phyloP scores from a whole-genome alignment of 1,139 yeast species.

The Magnusiomyces sp. region DNA sequence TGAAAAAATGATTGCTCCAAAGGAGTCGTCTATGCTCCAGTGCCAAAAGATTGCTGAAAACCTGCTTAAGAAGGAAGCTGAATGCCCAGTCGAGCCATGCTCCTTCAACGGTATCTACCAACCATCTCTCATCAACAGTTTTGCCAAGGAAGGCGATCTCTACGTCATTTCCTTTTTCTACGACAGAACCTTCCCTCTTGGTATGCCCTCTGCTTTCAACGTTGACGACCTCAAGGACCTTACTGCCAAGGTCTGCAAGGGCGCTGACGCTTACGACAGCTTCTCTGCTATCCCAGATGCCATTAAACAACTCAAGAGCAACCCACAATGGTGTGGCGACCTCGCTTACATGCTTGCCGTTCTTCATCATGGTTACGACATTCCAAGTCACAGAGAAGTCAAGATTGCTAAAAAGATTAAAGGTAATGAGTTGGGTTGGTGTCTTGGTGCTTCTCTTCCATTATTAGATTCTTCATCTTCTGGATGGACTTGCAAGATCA shows the following conservation, averaged over 20 bases:
- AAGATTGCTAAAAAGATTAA: slow-evolving; percentile 85
- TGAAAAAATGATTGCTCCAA: slow-evolving; percentile 58
- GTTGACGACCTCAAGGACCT: slow-evolving; percentile 75
- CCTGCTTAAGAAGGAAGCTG: slow-evolving; percentile 66
- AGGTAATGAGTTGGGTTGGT: slow-evolving; percentile 93
- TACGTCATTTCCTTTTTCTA: slow-evolving; percentile 82
- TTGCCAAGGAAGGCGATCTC: slow-evolving; percentile 58
- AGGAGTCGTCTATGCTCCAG: slow-evolving; percentile 48
- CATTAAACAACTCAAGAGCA: slow-evolving; percentile 52
- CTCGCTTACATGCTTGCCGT: slow-evolving; percentile 81
- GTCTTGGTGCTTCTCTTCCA: slow-evolving; percentile 94
- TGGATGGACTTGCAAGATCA: slow-evolving; percentile 7
- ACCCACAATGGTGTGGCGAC: slow-evolving; percentile 93
- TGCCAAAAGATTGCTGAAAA: slow-evolving; percentile 73
- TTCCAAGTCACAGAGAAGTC: slow-evolving; percentile 81
- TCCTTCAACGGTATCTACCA: slow-evolving; percentile 92
- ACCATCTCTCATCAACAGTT: slow-evolving; percentile 77
- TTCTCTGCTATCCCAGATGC: slow-evolving; percentile 54
- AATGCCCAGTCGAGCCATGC: slow-evolving; percentile 66
- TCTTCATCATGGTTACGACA: slow-evolving; percentile 91
- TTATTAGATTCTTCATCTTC: slow-evolving; percentile 46
- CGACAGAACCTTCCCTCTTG: slow-evolving; percentile 84
- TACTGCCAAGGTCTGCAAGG: slow-evolving; percentile 78
- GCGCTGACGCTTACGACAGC: slow-evolving; percentile 63
- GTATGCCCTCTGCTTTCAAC: slow-evolving; percentile 87